Percentiles rank a stretch among this genome's conserved stretches.
phyloP scores from a whole-genome alignment of 2,329 filamentous ascomycete species.

The Neonectria faginata region DNA sequence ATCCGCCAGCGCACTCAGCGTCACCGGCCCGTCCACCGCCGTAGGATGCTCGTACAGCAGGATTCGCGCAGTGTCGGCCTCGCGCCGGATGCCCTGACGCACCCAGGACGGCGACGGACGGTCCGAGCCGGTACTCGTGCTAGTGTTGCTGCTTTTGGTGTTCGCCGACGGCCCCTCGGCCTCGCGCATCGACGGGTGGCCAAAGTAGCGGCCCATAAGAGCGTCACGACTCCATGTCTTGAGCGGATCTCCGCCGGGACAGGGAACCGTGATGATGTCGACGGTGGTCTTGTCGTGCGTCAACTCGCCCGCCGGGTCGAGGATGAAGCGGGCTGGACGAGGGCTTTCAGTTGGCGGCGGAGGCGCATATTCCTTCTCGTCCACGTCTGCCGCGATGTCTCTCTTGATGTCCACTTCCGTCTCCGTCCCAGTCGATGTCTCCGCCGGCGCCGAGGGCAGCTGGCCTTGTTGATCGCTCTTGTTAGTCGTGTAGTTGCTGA shows the following conservation, averaged over 20 bases:
- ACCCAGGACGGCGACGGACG: constrained; percentile 60
- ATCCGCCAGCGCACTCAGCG: constrained; percentile 58
- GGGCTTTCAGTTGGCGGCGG: not conserved
- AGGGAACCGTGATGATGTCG: constrained; percentile 66
- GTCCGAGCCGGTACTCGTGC: constrained; percentile 24
- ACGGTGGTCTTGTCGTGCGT: constrained; percentile 65
- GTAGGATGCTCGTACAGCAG: constrained; percentile 64
- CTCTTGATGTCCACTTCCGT: constrained; percentile 3
- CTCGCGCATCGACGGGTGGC: constrained; percentile 55
- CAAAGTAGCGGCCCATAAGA: constrained; percentile 60
- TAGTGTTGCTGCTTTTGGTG: constrained; percentile 1
- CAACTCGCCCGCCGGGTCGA: constrained; percentile 51
- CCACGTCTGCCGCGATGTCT: not conserved
- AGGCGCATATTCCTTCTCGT: constrained; percentile 18
- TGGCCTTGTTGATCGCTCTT: constrained; percentile 15
- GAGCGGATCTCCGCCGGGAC: constrained; percentile 64
- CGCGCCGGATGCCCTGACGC: constrained; percentile 62
- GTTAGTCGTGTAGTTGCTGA: constrained; percentile 34
- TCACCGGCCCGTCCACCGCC: constrained; percentile 51
- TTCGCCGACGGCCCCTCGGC: constrained; percentile 44
- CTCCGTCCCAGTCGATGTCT: constrained; percentile 6
- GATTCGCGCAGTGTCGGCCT: constrained; percentile 61
- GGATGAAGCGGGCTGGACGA: constrained; percentile 45
- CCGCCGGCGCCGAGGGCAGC: constrained; percentile 4
- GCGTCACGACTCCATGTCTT: constrained; percentile 65